Evolutionary conservation across 352 stramenopile genomes (phyloP).

Genomic region (Phytophthora pinifolia): DNA sequence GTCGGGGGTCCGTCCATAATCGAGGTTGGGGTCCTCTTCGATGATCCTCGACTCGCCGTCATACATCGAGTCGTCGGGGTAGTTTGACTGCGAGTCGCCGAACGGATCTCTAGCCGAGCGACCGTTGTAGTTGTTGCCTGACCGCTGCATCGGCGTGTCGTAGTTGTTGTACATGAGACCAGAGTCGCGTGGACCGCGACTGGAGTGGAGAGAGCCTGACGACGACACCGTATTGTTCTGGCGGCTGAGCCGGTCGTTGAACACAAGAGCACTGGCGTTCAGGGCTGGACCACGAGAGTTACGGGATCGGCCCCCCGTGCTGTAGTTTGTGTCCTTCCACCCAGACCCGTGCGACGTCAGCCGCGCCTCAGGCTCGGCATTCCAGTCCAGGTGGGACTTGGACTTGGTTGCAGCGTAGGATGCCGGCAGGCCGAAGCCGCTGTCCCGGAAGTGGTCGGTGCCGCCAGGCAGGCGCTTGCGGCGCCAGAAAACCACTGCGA

Average conservation of each 20-base stretch:
- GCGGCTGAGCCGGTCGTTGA: slow-evolving; percentile 55
- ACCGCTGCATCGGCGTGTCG: slow-evolving; percentile 36
- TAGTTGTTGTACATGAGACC: slow-evolving; percentile 40
- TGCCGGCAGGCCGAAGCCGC: slow-evolving; percentile 45
- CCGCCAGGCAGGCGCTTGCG: slow-evolving; percentile 42
- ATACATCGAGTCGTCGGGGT: slow-evolving; percentile 40
- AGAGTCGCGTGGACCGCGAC: slow-evolving; percentile 26
- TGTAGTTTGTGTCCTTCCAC: slow-evolving; percentile 49
- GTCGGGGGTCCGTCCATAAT: slow-evolving; percentile 45
- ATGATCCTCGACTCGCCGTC: slow-evolving; percentile 31
- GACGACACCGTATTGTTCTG: slow-evolving; percentile 71
- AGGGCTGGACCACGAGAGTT: slow-evolving; percentile 47
- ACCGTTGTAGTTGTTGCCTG: slow-evolving; percentile 21
- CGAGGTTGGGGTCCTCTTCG: slow-evolving; percentile 41
- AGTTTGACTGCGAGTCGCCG: slow-evolving; percentile 32
- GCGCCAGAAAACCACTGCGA: slow-evolving; percentile 62
- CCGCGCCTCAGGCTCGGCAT: slow-evolving; percentile 41
- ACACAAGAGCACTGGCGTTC: slow-evolving; percentile 63
- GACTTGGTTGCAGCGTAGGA: slow-evolving; percentile 56
- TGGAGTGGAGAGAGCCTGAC: slow-evolving; percentile 50
- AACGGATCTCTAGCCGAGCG: slow-evolving; percentile 24
- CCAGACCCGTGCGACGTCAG: slow-evolving; percentile 26
- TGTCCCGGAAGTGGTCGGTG: slow-evolving; percentile 58
- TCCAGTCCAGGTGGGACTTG: slow-evolving; percentile 63
- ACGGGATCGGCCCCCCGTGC: slow-evolving; percentile 35